Base-by-base conservation (phyloP, 805 yeast genomes). In the Saturnispora quitensis region DNA sequence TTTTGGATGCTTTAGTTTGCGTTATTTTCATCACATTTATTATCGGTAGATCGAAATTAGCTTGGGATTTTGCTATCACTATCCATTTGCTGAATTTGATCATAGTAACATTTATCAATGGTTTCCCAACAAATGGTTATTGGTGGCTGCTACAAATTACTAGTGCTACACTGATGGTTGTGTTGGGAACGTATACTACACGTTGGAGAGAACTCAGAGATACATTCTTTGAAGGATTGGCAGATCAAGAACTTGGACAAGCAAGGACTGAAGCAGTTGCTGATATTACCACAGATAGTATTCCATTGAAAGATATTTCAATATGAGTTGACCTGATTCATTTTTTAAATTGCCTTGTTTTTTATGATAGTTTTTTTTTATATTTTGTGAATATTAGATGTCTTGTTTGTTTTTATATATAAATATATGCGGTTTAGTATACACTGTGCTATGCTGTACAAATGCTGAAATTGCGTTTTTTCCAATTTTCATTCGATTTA, bases 61-160 rank as follows among this genome's bases (percentile, higher is more conserved):
- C 97, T 0, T 86, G 96, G 86, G 99, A 91, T 68, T 91, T 93
- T 70, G 97, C 96, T 10, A 63, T 91, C n/a, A 93, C 99, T 0
- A 80, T 91, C 15, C 97, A 93, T 66, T 80, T 85, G 22, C 76
- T 93, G 48, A 84, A 91, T 68, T 67, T 91, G 24, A 49, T 81
- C 3, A 81, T 88, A 3, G 87, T 81, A 0, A 81, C 87, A 80
- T 54, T 78, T 1, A 81, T 80, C 56, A 74, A 87, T 1, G 73
- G 75, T 31, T 76, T 91, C 56, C 99, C 99, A 0, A 69, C 70
- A 15, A 78, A 82, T 34, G 56, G 85, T 5, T 72, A 83, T 47
- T 91, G 98, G 98, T 88, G 97, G 91, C 63, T 78, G 20, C 67
- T 89, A 44, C 97, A 90, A 65, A 58, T 80, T 0, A 65, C 78